phyloP scores from a whole-genome alignment of 768 basidiomycete species.

The Tricholoma terreum region DNA sequence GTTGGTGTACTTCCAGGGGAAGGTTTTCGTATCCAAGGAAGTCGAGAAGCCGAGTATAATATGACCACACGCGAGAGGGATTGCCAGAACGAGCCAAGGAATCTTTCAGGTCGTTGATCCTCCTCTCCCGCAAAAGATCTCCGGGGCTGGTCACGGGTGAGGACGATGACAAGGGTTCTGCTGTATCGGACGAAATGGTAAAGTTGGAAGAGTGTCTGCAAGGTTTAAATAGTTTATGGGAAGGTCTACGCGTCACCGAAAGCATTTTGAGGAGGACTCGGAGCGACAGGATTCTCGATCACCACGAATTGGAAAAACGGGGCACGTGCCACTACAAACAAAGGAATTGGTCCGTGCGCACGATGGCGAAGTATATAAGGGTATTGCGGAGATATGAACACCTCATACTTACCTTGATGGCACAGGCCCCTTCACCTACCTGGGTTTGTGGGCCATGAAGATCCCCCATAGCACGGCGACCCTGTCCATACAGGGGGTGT shows the following conservation, averaged over 20 bases:
- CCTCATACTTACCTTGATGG: conserved; percentile 67
- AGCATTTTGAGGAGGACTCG: background rate
- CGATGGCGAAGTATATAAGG: background rate
- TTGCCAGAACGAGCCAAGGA: conserved; percentile 32
- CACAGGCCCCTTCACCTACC: conserved; percentile 51
- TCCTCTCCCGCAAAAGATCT: conserved; percentile 12
- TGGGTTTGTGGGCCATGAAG: conserved; percentile 55
- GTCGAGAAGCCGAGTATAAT: conserved; percentile 57
- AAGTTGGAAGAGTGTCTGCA: conserved; percentile 13
- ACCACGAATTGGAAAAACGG: background rate
- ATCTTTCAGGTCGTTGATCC: conserved; percentile 27
- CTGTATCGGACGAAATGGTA: conserved; percentile 5
- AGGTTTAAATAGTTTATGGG: conserved; percentile 2
- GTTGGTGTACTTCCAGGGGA: conserved; percentile 65
- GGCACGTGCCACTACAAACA: conserved; percentile 7
- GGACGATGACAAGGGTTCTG: conserved; percentile 1
- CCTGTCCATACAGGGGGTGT: conserved; percentile 60
- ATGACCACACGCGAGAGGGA: conserved; percentile 58
- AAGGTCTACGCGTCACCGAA: conserved; percentile 9
- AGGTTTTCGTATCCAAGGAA: conserved; percentile 45
- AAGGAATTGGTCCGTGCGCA: conserved; percentile 11
- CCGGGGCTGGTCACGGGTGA: conserved; percentile 5
- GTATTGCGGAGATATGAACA: background rate
- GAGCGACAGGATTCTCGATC: conserved; percentile 1
- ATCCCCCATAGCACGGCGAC: conserved; percentile 70